Evolutionary conservation across 129 eudicot genomes (phyloP).

Genomic region (sunflower (Helianthus annuus)): HanXRQr2.0-SUNRISE NC_035435.2:170083364-170083863

Average conservation of each 20-base stretch:
- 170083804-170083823: too few species aligned
- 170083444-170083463: too few species aligned
- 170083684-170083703: constrained; percentile 4
- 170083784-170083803: too few species aligned
- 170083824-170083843: too few species aligned
- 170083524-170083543: constrained; percentile 99
- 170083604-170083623: constrained; percentile 65
- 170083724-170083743: not conserved
- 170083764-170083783: not conserved
- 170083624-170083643: not conserved
- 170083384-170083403: too few species aligned
- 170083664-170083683: not conserved
- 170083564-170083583: constrained; percentile 74
- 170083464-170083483: too few species aligned
- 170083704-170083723: not conserved
- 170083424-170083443: too few species aligned
- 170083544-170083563: constrained; percentile 84
- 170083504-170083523: constrained; percentile 85
- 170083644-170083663: constrained; percentile 8
- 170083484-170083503: not conserved
- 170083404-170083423: too few species aligned
- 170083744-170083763: not conserved
- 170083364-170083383: too few species aligned
- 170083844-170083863: too few species aligned
- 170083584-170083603: constrained; percentile 96